Evolutionary conservation across 495 filamentous ascomycete genomes (phyloP).

Genomic region (Penicillium canescens): DNA sequence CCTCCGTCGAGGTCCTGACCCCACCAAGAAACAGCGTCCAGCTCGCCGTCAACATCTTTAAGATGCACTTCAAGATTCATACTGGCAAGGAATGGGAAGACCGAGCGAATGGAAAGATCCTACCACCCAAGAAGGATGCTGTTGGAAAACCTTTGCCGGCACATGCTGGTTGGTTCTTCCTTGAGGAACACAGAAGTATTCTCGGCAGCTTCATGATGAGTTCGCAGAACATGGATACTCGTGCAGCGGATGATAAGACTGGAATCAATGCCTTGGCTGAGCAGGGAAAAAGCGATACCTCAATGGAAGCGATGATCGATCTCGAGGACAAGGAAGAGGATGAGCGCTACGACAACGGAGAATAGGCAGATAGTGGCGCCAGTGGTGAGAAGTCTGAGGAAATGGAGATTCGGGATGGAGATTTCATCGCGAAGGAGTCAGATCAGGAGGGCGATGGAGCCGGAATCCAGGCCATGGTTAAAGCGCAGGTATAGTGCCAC

Average conservation of each 20-base stretch:
- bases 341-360: no score
- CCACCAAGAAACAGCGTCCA: slow-evolving; percentile 29
- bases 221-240: neutral
- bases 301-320: no score
- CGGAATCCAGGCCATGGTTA: no score
- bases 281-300: no score
- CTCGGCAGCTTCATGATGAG: slow-evolving; percentile 24
- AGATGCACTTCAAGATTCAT: slow-evolving; percentile 55
- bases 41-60: slow-evolving; percentile 47
- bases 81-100: slow-evolving; percentile 58
- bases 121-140: slow-evolving; percentile 15
- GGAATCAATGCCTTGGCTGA: neutral
- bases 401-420: no score
- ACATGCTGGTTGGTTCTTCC: slow-evolving; percentile 36
- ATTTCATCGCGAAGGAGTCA: no score
- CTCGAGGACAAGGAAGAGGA: no score
- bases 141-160: slow-evolving; percentile 27
- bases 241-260: neutral
- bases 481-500: no score
- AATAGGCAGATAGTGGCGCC: no score
- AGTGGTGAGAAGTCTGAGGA: no score
- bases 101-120: slow-evolving; percentile 25
- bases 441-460: no score
- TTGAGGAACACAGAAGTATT: slow-evolving; percentile 18
- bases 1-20: slow-evolving; percentile 28